Percentiles rank a stretch among this genome's conserved stretches.
Evolutionary conservation across 2,329 filamentous ascomycete species (phyloP).

Genomic region (Fusarium piperis): DNA sequence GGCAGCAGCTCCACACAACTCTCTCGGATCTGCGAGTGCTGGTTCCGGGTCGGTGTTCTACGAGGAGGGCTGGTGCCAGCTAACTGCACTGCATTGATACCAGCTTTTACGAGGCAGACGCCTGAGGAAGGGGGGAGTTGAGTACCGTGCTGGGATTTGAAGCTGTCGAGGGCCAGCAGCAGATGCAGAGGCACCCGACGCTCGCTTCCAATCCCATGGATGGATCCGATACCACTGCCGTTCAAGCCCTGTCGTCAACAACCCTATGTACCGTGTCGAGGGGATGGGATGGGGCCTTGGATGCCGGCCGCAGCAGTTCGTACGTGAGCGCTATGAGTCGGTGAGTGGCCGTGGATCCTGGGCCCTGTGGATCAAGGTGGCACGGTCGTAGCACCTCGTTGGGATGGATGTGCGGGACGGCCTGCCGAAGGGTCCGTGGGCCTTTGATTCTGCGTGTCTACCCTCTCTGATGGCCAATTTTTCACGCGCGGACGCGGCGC

Average conservation of each 20-base stretch:
- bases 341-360: conserved; percentile 40
- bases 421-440: conserved; percentile 26
- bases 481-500: conserved; percentile 26
- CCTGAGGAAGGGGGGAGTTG: background rate
- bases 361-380: conserved; percentile 33
- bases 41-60: background rate
- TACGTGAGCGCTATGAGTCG: conserved; percentile 40
- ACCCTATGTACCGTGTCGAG: conserved; percentile 9
- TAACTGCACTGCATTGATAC: conserved; percentile 8
- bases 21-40: background rate
- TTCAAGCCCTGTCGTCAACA: conserved; percentile 16
- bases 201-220: conserved; percentile 2
- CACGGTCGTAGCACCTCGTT: conserved; percentile 32
- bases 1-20: conserved; percentile 10
- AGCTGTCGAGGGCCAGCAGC: background rate
- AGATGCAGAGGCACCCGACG: conserved; percentile 11
- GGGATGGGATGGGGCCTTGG: conserved; percentile 5
- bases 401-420: conserved; percentile 31
- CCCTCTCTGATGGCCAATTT: conserved; percentile 12
- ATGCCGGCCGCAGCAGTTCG: conserved; percentile 35
- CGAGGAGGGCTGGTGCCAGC: background rate
- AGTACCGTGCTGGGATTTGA: background rate
- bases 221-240: conserved; percentile 4
- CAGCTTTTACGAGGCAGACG: background rate
- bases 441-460: background rate